phyloP scores from a whole-genome alignment of 1,139 yeast species.

The Yamadazyma atlantica region DNA sequence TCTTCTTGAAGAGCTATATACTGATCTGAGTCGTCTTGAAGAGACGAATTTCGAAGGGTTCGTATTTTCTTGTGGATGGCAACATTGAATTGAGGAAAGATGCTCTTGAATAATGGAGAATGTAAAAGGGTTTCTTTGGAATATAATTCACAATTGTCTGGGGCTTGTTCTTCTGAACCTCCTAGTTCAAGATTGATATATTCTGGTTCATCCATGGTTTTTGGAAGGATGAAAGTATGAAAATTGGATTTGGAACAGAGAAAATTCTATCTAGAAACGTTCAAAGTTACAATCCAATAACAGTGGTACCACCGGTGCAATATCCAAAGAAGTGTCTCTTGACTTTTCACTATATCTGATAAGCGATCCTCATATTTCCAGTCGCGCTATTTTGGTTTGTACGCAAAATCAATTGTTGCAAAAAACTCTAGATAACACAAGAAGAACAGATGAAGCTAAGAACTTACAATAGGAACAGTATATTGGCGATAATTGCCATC shows the following conservation, averaged over 20 bases:
- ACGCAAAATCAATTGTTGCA: background rate
- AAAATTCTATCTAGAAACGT: background rate
- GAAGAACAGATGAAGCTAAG: conserved; percentile 15
- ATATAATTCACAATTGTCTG: conserved; percentile 7
- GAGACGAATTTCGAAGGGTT: conserved; percentile 33
- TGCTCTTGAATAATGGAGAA: conserved; percentile 36
- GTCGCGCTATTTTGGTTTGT: background rate
- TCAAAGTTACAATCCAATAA: too few species aligned
- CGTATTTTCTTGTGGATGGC: conserved; percentile 30
- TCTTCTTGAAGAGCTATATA: conserved; percentile 34
- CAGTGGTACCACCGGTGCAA: too few species aligned
- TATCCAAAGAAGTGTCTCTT: too few species aligned
- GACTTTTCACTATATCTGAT: too few species aligned
- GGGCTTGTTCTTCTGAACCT: background rate
- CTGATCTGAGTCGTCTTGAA: conserved; percentile 43
- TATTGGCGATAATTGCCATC: conserved; percentile 21
- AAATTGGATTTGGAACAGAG: too few species aligned
- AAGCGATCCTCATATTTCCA: too few species aligned
- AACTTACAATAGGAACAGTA: conserved; percentile 18
- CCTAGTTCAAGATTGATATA: conserved; percentile 13
- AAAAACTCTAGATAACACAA: background rate
- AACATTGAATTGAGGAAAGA: conserved; percentile 35
- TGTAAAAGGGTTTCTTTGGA: conserved; percentile 36
- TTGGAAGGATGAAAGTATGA: too few species aligned
- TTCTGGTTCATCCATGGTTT: conserved; percentile 10